Percentiles rank a stretch among this genome's conserved stretches.
These are phyloP conservation scores for Monosporascus sp. DNA, from an alignment of 2,329 filamentous ascomycete genomes.

Conservation along the genomic window DNA sequence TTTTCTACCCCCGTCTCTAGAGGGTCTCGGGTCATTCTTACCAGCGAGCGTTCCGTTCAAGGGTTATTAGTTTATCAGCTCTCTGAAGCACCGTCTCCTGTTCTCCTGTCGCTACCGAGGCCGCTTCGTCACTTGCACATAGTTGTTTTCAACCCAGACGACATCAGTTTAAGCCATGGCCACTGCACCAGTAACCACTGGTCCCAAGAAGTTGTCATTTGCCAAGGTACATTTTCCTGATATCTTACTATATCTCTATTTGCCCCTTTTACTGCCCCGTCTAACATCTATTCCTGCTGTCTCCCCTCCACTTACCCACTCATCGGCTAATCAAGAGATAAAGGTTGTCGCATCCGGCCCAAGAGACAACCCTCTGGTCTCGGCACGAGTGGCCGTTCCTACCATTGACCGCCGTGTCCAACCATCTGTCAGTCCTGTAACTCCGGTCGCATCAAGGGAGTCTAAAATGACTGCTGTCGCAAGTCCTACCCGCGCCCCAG, in stretches of 20 bases:
- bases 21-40: not conserved
- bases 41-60: not conserved
- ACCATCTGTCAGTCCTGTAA: conserved; percentile 11
- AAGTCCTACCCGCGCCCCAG: conserved; percentile 10
- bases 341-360: conserved; percentile 28
- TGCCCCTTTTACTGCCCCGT: not conserved
- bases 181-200: conserved; percentile 22
- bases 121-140: not conserved
- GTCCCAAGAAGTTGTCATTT: conserved; percentile 27
- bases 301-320: not conserved
- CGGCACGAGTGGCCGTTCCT: conserved; percentile 25
- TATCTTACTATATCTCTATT: not conserved
- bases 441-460: conserved; percentile 12
- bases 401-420: conserved; percentile 23
- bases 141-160: not conserved
- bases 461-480: conserved; percentile 11
- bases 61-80: not conserved
- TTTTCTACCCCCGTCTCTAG: not conserved
- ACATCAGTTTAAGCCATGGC: conserved; percentile 17
- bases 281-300: not conserved
- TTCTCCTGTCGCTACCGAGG: not conserved
- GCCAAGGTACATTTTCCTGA: conserved; percentile 22
- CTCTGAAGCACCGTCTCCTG: not conserved
- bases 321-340: conserved; percentile 2
- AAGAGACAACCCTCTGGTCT: conserved; percentile 20